A percentile compares a stretch with the other conserved stretches of the same genome.
Conservation (phyloP, 148 eudicot species). For the Dysphania ambrosioides region DNA sequence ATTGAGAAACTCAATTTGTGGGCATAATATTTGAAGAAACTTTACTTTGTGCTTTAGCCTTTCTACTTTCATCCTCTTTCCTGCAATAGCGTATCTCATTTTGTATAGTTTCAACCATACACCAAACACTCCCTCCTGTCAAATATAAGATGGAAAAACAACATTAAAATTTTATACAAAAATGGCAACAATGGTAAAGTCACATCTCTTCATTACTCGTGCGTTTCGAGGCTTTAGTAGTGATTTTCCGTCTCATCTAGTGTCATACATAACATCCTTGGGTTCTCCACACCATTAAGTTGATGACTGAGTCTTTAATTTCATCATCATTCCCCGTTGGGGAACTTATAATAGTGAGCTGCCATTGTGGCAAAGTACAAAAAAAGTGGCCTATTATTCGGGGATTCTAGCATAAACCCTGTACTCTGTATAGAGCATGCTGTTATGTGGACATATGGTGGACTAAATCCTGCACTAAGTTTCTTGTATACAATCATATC, state of each 20-base stretch:
- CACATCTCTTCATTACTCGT: background rate
- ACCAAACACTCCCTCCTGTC: slow-evolving; percentile 57
- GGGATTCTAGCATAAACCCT: too few relatives aligned
- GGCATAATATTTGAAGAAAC: slow-evolving; percentile 40
- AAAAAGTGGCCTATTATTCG: too few relatives aligned
- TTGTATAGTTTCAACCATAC: slow-evolving; percentile 52
- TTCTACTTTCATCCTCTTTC: slow-evolving; percentile 45
- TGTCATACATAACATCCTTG: background rate
- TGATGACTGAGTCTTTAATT: too few relatives aligned
- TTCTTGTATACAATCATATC: too few relatives aligned
- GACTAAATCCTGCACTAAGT: too few relatives aligned
- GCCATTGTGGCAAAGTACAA: too few relatives aligned
- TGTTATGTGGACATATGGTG: too few relatives aligned
- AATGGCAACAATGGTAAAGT: background rate
- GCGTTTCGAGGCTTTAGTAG: background rate
- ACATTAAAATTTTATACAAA: background rate
- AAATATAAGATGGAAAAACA: background rate
- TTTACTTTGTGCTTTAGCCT: slow-evolving; percentile 52
- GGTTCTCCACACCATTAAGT: background rate
- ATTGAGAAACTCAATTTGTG: slow-evolving; percentile 49
- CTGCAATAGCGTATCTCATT: slow-evolving; percentile 48
- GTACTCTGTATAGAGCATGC: too few relatives aligned
- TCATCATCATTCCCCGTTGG: too few relatives aligned
- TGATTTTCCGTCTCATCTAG: background rate
- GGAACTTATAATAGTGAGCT: too few relatives aligned